Evolutionary conservation across 164 flowering plant genomes (phyloP).

Genomic region (Aristolochia contorta): DNA sequence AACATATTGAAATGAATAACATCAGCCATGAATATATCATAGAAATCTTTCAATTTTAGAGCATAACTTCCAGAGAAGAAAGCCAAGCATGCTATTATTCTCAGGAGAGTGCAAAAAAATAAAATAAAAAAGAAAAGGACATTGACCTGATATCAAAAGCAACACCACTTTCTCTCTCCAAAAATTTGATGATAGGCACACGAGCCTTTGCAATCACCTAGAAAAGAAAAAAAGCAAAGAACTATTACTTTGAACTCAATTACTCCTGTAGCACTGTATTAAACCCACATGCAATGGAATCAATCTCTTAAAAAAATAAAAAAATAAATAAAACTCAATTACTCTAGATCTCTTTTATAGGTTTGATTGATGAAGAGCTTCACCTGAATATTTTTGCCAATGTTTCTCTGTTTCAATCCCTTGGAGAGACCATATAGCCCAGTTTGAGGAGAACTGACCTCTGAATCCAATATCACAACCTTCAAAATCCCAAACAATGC

Average conservation of each 20-base stretch:
- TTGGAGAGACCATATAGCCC: constrained; percentile 79
- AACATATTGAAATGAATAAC: too few species aligned
- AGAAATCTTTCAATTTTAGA: too few species aligned
- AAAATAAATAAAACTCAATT: background rate
- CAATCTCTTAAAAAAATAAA: constrained; percentile 54
- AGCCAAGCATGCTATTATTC: too few species aligned
- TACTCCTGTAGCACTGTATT: too few species aligned
- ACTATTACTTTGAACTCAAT: constrained; percentile 4
- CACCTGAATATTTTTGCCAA: constrained; percentile 95
- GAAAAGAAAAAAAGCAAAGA: constrained; percentile 3
- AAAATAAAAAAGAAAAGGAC: too few species aligned
- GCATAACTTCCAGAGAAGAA: too few species aligned
- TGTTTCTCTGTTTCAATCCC: constrained; percentile 68
- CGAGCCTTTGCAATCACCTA: constrained; percentile 94
- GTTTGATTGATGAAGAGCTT: background rate
- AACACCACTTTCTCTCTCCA: constrained; percentile 71
- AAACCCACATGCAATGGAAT: too few species aligned
- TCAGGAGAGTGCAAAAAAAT: too few species aligned
- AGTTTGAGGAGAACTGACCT: constrained; percentile 55
- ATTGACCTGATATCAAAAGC: constrained; percentile 82
- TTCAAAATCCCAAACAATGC: constrained; percentile 16
- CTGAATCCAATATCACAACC: constrained; percentile 87
- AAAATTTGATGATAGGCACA: constrained; percentile 85
- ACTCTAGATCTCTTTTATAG: background rate
- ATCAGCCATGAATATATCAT: too few species aligned